Percentiles rank a stretch among this genome's conserved stretches.
phyloP scores from a whole-genome alignment of 169 alveolate genomes.

The Cystoisospora suis region DNA sequence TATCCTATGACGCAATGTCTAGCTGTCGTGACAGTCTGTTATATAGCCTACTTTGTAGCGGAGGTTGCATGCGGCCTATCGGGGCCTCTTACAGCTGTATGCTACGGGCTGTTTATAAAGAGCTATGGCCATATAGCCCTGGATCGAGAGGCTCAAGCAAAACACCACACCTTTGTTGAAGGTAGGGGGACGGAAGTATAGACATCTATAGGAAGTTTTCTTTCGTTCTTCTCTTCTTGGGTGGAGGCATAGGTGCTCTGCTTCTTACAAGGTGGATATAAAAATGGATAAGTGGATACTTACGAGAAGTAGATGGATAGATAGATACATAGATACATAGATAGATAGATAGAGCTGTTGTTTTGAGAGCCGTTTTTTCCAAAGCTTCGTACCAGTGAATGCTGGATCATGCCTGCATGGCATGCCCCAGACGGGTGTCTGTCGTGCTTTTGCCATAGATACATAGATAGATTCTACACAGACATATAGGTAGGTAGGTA shows the following conservation, averaged over 20 bases:
- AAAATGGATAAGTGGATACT: background rate
- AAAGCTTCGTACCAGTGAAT: no score
- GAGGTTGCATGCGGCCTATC: slow-evolving; percentile 79
- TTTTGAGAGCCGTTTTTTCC: no score
- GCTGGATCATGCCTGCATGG: no score
- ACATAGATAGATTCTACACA: no score
- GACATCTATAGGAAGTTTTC: no score
- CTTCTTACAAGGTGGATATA: no score
- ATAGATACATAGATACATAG: no score
- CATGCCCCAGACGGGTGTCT: no score
- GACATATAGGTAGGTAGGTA: background rate
- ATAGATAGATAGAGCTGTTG: background rate
- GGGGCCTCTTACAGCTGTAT: slow-evolving; percentile 87
- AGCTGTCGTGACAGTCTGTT: slow-evolving; percentile 61
- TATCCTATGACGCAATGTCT: slow-evolving; percentile 80
- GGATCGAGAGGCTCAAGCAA: slow-evolving; percentile 79
- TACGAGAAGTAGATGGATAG: background rate
- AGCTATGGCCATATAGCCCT: slow-evolving; percentile 84
- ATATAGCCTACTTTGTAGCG: slow-evolving; percentile 80
- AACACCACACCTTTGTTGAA: slow-evolving; percentile 62
- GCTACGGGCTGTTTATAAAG: slow-evolving; percentile 85
- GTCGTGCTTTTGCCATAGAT: no score
- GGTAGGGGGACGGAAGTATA: slow-evolving; percentile 29
- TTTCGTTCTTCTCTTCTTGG: no score
- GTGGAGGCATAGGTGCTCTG: no score